phyloP scores from a whole-genome alignment of 176 grass and related monocot species.

The Cocos nucifera region DNA sequence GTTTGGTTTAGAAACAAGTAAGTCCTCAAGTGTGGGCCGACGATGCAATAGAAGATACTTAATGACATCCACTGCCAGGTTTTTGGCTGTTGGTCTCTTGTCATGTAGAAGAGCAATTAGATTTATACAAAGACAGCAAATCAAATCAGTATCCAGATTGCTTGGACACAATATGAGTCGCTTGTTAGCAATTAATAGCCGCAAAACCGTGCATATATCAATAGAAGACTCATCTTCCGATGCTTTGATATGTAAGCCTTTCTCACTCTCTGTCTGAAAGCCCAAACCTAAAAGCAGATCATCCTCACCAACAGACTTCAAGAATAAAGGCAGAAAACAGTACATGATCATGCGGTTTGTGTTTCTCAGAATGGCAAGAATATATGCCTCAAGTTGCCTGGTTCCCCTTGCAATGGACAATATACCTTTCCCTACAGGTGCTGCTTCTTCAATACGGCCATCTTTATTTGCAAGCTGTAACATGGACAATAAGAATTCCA shows the following conservation, averaged over 20 bases:
- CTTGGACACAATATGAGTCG: constrained; percentile 84
- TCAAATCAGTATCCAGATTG: constrained; percentile 87
- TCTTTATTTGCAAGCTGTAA: constrained; percentile 95
- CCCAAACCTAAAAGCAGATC: constrained; percentile 69
- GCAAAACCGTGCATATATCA: constrained; percentile 84
- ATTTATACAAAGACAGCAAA: constrained; percentile 90
- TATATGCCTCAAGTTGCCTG: constrained; percentile 85
- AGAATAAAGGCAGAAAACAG: constrained; percentile 85
- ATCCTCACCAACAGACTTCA: constrained; percentile 82
- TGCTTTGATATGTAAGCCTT: constrained; percentile 40
- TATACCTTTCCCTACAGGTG: constrained; percentile 80
- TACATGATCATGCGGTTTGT: constrained; percentile 98
- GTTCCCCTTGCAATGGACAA: constrained; percentile 88
- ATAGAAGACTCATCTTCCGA: constrained; percentile 63
- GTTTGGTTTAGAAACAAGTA: constrained; percentile 74
- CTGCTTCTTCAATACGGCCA: constrained; percentile 85
- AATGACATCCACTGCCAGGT: constrained; percentile 69
- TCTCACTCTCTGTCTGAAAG: constrained; percentile 59
- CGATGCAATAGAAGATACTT: constrained; percentile 90
- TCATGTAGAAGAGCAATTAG: constrained; percentile 78
- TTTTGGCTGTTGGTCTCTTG: constrained; percentile 69
- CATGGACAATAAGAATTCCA: constrained; percentile 97
- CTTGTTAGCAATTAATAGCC: constrained; percentile 89
- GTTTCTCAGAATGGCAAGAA: constrained; percentile 94
- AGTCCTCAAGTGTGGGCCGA: constrained; percentile 69